Evolutionary conservation across 345 rosid genomes (phyloP).

Genomic region (Carallia brachiata): DNA sequence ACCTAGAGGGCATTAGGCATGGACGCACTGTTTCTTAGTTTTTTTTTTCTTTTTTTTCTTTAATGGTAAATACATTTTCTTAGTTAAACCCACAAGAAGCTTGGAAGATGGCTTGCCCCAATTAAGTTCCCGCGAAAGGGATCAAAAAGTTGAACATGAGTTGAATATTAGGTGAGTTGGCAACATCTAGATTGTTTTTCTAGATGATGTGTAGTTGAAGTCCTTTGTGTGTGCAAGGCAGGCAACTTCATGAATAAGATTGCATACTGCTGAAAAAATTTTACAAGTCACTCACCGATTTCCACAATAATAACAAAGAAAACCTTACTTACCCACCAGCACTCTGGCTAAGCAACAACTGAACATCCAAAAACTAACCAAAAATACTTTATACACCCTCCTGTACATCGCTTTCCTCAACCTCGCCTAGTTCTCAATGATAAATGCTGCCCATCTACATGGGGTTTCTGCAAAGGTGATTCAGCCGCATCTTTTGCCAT

Average conservation of each 20-base stretch:
- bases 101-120: too few relatives aligned
- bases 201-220: neutral
- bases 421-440: slow-evolving; percentile 29
- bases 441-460: slow-evolving; percentile 14
- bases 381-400: neutral
- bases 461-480: slow-evolving; percentile 8
- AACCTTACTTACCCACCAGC: neutral
- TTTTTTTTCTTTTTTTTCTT: too few relatives aligned
- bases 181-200: too few relatives aligned
- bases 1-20: too few relatives aligned
- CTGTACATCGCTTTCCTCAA: neutral
- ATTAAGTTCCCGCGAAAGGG: neutral
- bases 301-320: neutral
- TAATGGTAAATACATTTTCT: too few relatives aligned
- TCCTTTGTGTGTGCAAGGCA: neutral
- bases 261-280: neutral
- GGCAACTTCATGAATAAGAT: neutral
- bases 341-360: too few relatives aligned
- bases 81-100: too few relatives aligned
- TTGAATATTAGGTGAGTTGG: neutral
- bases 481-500: slow-evolving; percentile 2
- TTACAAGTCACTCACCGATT: neutral
- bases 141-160: too few relatives aligned
- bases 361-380: neutral
- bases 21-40: too few relatives aligned